Evolutionary conservation across 805 yeast genomes (phyloP), one percentile per base, ranked within the genome.

Genomic region (Monosporozyma siamensis): DNA sequence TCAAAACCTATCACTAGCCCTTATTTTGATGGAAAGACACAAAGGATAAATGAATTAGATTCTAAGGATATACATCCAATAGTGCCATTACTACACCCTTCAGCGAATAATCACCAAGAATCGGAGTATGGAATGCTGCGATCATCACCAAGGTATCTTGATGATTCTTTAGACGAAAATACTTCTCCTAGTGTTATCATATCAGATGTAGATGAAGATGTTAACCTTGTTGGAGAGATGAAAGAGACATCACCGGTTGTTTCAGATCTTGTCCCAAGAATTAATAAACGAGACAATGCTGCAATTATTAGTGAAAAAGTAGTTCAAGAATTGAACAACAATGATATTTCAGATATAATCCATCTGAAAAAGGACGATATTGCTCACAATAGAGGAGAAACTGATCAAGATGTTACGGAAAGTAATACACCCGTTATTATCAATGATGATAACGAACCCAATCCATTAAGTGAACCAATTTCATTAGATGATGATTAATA

Each of bases 131-230:
- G 23, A 18, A 6, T n/a, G 22, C 4, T 22, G 14, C 6, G 23
- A 10, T 26, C 41, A 2, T 38, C 44, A 5, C 42, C 45, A 11
- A 20, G 14, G 8, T 11, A 24, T 10, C 6, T 4, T 10, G 22
- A 21, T 8, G 21, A 6, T 8, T 9, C 18, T 14, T 11, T 12
- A 8, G 27, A 35, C 4, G 35, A 34, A 9, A 42, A 44, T 11
- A 20, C 24, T 4, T 39, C 38, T 11, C 44, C 39, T 29, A 48
- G 41, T 12, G 38, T 49, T 14, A 32, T 48, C 11, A 43, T 52
- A 10, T 53, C 54, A n/a, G 57, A 53, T 38, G 31, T 43, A n/a
- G 53, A 50, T 17, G 40, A 43, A 26, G 55, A 52, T 43, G 57
- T 53, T 15, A 52, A 53, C 17, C 44, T 53, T 6, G 36, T 53